phyloP scores from a whole-genome alignment of 805 yeast genomes.

The Spathaspora boniae region DNA sequence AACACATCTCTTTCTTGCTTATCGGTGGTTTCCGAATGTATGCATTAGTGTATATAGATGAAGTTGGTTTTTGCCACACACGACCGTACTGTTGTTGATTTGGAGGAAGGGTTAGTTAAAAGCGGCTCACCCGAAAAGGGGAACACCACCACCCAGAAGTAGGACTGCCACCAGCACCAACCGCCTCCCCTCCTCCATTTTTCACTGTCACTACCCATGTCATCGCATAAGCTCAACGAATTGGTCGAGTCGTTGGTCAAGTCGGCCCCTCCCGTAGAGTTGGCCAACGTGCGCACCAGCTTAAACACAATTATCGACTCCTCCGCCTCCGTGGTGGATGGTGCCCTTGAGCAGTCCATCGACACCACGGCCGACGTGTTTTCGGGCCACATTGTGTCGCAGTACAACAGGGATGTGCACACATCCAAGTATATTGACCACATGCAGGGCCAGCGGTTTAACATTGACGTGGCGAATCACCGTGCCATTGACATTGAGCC shows the following conservation, averaged over 20 bases:
- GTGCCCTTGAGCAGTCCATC: constrained; percentile 24
- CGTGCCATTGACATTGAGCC: constrained; percentile 53
- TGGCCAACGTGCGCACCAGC: constrained; percentile 23
- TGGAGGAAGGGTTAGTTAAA: background rate
- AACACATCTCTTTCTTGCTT: background rate
- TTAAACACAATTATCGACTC: constrained; percentile 22
- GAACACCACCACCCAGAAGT: background rate
- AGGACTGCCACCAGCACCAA: constrained; percentile 1
- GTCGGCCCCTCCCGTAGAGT: constrained; percentile 40
- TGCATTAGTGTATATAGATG: background rate
- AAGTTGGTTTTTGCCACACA: background rate
- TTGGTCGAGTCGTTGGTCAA: constrained; percentile 29
- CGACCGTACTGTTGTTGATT: background rate
- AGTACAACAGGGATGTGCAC: constrained; percentile 25
- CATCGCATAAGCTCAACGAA: constrained; percentile 20
- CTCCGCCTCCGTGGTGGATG: constrained; percentile 11
- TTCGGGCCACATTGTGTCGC: constrained; percentile 31
- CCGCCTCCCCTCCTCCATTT: background rate
- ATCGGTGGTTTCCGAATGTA: background rate
- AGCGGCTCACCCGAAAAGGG: too few relatives aligned
- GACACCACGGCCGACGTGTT: constrained; percentile 28
- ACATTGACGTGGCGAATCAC: constrained; percentile 52
- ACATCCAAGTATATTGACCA: constrained; percentile 54
- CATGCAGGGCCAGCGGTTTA: constrained; percentile 44
- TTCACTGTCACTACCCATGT: too few relatives aligned